These are phyloP conservation scores for Boletus patriciae DNA, from an alignment of 768 basidiomycete genomes.

Conservation along the genomic window DNA sequence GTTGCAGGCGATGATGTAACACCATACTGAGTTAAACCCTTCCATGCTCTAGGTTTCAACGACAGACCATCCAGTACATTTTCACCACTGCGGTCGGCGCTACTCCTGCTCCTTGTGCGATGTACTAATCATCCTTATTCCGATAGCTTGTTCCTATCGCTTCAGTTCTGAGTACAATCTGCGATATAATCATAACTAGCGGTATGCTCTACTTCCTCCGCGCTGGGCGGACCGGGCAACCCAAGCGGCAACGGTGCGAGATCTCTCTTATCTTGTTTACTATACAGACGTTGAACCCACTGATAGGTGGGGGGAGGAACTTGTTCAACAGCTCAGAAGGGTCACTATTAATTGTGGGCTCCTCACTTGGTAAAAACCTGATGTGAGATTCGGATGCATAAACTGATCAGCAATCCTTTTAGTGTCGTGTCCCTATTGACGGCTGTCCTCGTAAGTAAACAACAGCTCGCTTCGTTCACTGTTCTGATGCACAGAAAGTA, in stretches of 20 bases:
- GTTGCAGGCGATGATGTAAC: background rate
- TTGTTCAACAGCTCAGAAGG: slow-evolving; percentile 4
- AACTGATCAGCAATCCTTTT: background rate
- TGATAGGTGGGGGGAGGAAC: background rate
- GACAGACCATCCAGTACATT: background rate
- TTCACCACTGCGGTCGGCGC: slow-evolving; percentile 5
- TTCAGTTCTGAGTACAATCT: background rate
- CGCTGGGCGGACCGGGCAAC: background rate
- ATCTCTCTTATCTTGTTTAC: background rate
- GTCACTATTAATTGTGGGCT: slow-evolving; percentile 2
- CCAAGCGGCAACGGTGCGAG: background rate
- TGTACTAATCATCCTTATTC: background rate
- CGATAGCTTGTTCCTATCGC: slow-evolving; percentile 1
- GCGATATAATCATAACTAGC: slow-evolving; percentile 2
- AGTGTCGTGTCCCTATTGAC: slow-evolving; percentile 4
- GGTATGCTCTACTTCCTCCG: slow-evolving; percentile 7
- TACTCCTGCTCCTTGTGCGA: background rate
- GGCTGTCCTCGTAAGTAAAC: slow-evolving; percentile 1
- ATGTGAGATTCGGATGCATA: background rate
- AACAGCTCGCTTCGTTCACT: background rate
- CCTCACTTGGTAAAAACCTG: slow-evolving; percentile 3
- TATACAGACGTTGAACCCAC: background rate
- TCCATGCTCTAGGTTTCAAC: slow-evolving; percentile 1
- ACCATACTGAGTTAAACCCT: background rate
- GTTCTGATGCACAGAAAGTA: background rate